phyloP scores from a whole-genome alignment of 768 basidiomycete genomes.

The Pulveroboletus ravenelii region DNA sequence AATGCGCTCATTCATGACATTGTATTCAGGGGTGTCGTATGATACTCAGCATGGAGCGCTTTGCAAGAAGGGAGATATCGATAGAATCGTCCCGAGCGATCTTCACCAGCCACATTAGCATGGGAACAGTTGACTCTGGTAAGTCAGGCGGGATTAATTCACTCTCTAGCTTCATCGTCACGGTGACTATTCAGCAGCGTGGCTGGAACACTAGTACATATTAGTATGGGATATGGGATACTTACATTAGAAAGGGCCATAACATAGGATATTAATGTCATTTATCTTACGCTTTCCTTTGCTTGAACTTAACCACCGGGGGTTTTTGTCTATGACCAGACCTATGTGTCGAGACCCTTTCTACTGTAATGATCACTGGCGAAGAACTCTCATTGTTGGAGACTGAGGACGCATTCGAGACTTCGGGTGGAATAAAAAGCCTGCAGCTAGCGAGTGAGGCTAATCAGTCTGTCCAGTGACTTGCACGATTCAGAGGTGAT shows the following conservation, averaged over 20 bases:
- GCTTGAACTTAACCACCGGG: background rate
- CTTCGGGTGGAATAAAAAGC: too few species aligned
- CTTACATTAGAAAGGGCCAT: background rate
- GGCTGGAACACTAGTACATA: background rate
- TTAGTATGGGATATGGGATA: background rate
- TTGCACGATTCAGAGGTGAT: too few species aligned
- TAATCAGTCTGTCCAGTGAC: too few species aligned
- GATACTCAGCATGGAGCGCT: conserved; percentile 18
- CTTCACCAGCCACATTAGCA: conserved; percentile 12
- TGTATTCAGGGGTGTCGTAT: conserved; percentile 21
- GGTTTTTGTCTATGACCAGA: background rate
- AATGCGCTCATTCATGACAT: background rate
- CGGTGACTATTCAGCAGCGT: background rate
- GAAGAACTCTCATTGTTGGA: background rate
- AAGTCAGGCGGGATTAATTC: background rate
- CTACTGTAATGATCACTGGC: background rate
- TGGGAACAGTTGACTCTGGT: background rate
- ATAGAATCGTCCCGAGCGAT: background rate
- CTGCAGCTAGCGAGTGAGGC: too few species aligned
- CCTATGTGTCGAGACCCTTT: background rate
- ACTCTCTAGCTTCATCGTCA: background rate
- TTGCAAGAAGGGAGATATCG: conserved; percentile 2
- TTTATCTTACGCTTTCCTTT: background rate
- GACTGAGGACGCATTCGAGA: too few species aligned
- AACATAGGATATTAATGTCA: background rate